Conservation (phyloP, 1,284 basidiomycete genomes). For the Salmacisia buchloeana region DNA sequence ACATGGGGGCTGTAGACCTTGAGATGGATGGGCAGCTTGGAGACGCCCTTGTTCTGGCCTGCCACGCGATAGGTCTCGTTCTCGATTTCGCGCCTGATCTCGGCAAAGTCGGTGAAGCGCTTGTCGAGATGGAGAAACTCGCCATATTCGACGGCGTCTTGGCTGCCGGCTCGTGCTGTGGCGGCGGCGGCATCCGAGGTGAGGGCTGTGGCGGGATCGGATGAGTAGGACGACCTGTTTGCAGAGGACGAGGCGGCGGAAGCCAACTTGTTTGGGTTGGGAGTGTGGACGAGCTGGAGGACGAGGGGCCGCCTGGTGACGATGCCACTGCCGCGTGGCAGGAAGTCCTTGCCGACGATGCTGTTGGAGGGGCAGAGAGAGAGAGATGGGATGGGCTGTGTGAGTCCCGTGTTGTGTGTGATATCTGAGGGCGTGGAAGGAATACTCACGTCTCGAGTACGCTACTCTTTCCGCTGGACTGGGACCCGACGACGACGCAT, state of each 20-base stretch:
- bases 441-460: slow-evolving; percentile 56
- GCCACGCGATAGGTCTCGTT: slow-evolving; percentile 96
- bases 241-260: not conserved
- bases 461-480: slow-evolving; percentile 58
- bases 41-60: slow-evolving; percentile 97
- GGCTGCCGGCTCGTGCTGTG: slow-evolving; percentile 23
- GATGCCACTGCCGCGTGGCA: slow-evolving; percentile 87
- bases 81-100: slow-evolving; percentile 93
- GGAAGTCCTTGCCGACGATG: slow-evolving; percentile 79
- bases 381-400: not conserved
- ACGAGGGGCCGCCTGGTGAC: slow-evolving; percentile 91
- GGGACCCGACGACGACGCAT: slow-evolving; percentile 54
- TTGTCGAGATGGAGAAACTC: slow-evolving; percentile 96
- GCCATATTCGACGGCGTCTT: slow-evolving; percentile 67
- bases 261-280: slow-evolving; percentile 10
- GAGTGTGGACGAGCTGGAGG: slow-evolving; percentile 83
- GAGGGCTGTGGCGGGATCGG: slow-evolving; percentile 13
- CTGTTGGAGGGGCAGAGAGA: slow-evolving; percentile 55
- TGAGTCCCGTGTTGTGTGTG: too few species aligned
- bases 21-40: slow-evolving; percentile 87
- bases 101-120: slow-evolving; percentile 87
- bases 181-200: slow-evolving; percentile 12
- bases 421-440: too few species aligned
- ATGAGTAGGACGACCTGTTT: slow-evolving; percentile 9
- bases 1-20: slow-evolving; percentile 94